Evolutionary conservation across 176 grass and related monocot species (phyloP), one percentile per base, ranked within the genome.

Genomic region (Echinochloa phyllopogon): DNA sequence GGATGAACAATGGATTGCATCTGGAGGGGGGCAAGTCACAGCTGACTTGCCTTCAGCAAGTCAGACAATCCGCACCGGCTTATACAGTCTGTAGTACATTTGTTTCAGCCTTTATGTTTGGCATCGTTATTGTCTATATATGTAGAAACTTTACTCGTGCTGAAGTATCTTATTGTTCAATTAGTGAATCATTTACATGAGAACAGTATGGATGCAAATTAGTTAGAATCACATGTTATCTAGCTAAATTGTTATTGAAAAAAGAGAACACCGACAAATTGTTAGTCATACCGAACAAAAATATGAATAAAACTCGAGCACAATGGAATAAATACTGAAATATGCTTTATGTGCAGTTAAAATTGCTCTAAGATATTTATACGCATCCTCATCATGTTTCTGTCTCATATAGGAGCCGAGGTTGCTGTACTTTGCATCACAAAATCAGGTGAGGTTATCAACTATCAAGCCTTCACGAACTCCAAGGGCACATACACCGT

Each of bases 391-490:
- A 33, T 69, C 15, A 14, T 60, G 23, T 37, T 13, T 73, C 8
- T 43, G 23, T 79, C 53, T 68, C 42, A 38, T 73, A 9, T 82
- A 98, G 93, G 91, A 65, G 91, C 96, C 0, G 96, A 98, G 81
- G 93, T 98, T 49, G 96, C 96, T 39, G 96, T 98, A 58, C 91
- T 98, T 36, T 98, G 96, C 91, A 94, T 98, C 81, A 92, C 91
- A 3, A 95, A 92, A 90, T 94, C 96, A 4, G 96, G 93, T 0
- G 96, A 98, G 56, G 96, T 98, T 48, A 89, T 98, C 65, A 98
- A 98, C 58, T 98, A 95, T 44, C 96, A 98, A 86, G 96, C 93
- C 20, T 98, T 95, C 87, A 98, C 96, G 69, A 87, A 98, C 85
- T 92, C 82, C 3, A 94, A 86, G 83, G 96, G 96, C 18, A 44